These are phyloP conservation scores for Truncatella angustata DNA, from an alignment of 2,329 filamentous ascomycete genomes.

Conservation along the genomic window DNA sequence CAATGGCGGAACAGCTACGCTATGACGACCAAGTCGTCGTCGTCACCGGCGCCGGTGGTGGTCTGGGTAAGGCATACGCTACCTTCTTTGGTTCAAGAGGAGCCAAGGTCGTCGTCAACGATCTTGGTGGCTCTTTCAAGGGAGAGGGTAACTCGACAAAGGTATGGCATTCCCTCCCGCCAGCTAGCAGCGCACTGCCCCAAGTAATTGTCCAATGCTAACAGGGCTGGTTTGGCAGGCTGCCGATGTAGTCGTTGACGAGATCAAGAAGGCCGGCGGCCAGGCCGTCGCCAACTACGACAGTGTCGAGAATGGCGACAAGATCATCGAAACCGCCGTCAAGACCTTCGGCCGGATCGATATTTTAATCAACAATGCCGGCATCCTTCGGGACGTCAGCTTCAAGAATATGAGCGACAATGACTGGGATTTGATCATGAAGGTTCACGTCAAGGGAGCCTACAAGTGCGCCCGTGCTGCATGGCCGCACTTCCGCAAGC, in stretches of 20 bases:
- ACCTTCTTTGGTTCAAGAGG: slow-evolving; percentile 89
- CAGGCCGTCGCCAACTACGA: slow-evolving; percentile 98
- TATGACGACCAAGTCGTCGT: slow-evolving; percentile 89
- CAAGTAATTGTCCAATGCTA: slow-evolving; percentile 14
- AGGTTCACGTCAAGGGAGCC: slow-evolving; percentile 87
- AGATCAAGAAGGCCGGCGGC: slow-evolving; percentile 84
- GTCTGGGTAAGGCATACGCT: slow-evolving; percentile 78
- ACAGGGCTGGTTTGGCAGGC: slow-evolving; percentile 48
- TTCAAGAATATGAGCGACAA: slow-evolving; percentile 99
- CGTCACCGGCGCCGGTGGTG: slow-evolving; percentile 82
- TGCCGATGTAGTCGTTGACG: slow-evolving; percentile 78
- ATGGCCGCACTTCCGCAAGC: slow-evolving; percentile 97
- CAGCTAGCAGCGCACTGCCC: background rate
- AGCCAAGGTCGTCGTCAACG: slow-evolving; percentile 94
- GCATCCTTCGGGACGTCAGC: slow-evolving; percentile 90
- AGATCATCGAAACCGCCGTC: slow-evolving; percentile 88
- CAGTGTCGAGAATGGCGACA: slow-evolving; percentile 87
- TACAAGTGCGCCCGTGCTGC: slow-evolving; percentile 95
- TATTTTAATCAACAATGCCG: slow-evolving; percentile 95
- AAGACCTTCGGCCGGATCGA: slow-evolving; percentile 83
- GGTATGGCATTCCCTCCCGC: slow-evolving; percentile 47
- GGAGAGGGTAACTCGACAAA: slow-evolving; percentile 85
- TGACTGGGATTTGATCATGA: slow-evolving; percentile 95
- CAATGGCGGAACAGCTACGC: slow-evolving; percentile 47
- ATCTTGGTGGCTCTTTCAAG: slow-evolving; percentile 89